Percentiles rank a stretch among this genome's conserved stretches.
Evolutionary conservation across 441 rosid genomes (phyloP).

Genomic region (Eutrema salsugineum): DNA sequence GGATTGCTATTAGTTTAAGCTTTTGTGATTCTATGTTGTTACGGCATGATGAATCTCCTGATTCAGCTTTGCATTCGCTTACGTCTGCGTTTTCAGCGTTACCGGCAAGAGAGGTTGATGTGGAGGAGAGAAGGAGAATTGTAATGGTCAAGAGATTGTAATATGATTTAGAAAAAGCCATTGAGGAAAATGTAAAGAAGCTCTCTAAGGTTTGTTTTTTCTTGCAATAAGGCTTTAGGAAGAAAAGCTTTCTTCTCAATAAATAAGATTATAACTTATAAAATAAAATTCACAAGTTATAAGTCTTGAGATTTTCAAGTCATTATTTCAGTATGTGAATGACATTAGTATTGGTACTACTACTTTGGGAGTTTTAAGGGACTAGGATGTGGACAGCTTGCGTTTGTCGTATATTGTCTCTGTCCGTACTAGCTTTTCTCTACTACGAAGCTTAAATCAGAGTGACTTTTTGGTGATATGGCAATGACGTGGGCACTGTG

Average conservation of each 20-base stretch:
- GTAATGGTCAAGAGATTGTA: background rate
- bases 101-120: background rate
- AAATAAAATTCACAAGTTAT: background rate
- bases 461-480: background rate
- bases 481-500: background rate
- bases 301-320: background rate
- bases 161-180: background rate
- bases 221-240: background rate
- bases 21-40: conserved; percentile 1
- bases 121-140: background rate
- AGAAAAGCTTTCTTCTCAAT: background rate
- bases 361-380: too few relatives aligned
- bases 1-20: background rate
- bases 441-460: background rate
- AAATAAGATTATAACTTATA: background rate
- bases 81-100: background rate
- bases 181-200: background rate
- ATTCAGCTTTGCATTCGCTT: conserved; percentile 6
- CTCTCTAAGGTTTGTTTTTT: background rate
- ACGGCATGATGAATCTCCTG: background rate
- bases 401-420: background rate
- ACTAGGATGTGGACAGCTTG: background rate
- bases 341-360: too few relatives aligned
- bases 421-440: background rate
- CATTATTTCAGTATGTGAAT: too few relatives aligned